Base-by-base conservation (phyloP, 2,329 filamentous ascomycete genomes). In the Gaeumannomyces sp. region DNA sequence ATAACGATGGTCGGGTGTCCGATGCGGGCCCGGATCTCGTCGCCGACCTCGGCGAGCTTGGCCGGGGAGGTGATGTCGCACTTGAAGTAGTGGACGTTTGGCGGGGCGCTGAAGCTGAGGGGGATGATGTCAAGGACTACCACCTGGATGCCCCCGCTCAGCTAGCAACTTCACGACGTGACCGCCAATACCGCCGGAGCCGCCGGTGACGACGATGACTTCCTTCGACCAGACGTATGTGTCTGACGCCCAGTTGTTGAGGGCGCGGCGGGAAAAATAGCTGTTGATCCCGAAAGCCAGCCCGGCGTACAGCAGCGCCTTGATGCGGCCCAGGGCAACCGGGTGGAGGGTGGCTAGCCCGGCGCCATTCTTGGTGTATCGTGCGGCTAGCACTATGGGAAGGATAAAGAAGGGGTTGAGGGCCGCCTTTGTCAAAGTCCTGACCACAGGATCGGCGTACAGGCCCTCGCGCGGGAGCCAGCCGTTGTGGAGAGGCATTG, bases 181-280 rank as follows among this genome's bases (percentile, higher is more conserved):
- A 27, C 83, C 85, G 19, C 91, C 91, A 71, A 94, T 92, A 0
- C 91, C 91, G 65, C 85, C 85, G 58, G 88, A 86, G 10, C 91
- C 91, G 10, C 91, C 90, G 0, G 91, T 93, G 27, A 93, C 81
- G 59, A 93, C 78, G 3, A 91, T 87, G 62, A 93, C 81, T 76
- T 70, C 69, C 62, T 65, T 64, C 50, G 61, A 45, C 66, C 67
- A 65, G 4, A 63, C 62, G 27, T 93, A 90, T 63, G 81, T 82
- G 70, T 86, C 85, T 14, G 69, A 72, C 1, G 72, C 77, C 78
- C 81, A 85, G 72, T 81, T 82, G 72, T 83, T 80, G 65, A 79
- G 68, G 1, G 77, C 77, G 2, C 80, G 76, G 2, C 77, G 74
- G 69, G 84, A 85, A 16, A 87, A 74, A 73, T 80, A 85, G 19